Base-by-base conservation (phyloP, 2,329 filamentous ascomycete genomes). In the Aotearoamyces nothofagi region DNA sequence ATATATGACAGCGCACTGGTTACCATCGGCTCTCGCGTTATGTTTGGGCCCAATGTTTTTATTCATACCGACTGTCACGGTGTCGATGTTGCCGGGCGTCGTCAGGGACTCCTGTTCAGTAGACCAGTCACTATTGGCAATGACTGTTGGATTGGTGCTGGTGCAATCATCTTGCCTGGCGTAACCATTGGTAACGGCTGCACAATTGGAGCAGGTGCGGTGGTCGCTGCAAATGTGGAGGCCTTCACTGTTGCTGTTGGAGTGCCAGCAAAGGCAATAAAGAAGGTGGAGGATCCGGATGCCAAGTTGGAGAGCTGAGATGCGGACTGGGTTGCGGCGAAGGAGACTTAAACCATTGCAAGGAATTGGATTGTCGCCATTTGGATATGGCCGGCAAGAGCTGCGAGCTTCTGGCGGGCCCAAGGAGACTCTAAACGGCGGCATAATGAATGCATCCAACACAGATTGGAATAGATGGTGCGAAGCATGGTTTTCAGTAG, bases 11-110 rank as follows among this genome's bases (percentile, higher is more conserved):
- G 33, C 14, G 42, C 42, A 2, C 56, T 69, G 3, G 73, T 86
- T 22, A 57, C 50, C 9, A 43, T 44, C 20, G 42, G 43, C 15
- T 22, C 35, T 12, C 30, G 34, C 19, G 33, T 35, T 8, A 24
- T 41, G 61, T 58, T 86, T 31, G 81, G 77, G 0, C 77, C 80
- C 0, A 75, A 72, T 40, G 77, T 86, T 0, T 68, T 60, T 27
- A 65, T 90, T 31, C 81, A 70, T 45, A 68, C 70, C 2, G 80
- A 69, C 1, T 77, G 70, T 0, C 81, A 90, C 48, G 78, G 80
- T 27, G 57, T 78, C 0, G 77, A 78, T 39, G 57, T 65, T 1
- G 54, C 56, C 30, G 58, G 54, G 2, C 56, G 63, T 11, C 50
- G 60, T 14, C 55, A 62, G 20, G 73, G 79, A 43, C 55, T 72